Conservation (phyloP, 129 eudicot genomes). For the Flaveria linearis region DNA sequence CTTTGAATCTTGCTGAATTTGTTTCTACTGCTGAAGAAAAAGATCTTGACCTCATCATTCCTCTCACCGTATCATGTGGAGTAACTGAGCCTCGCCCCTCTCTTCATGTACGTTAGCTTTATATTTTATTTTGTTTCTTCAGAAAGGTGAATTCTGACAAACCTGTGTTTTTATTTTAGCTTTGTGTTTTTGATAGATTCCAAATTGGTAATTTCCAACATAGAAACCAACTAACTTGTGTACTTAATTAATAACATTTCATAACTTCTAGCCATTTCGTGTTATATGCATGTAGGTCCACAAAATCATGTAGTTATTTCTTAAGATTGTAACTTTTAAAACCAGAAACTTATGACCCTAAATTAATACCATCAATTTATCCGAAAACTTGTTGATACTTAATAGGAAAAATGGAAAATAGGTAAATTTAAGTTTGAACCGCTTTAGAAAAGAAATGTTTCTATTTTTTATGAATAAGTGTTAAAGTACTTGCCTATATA, state of each 20-base stretch:
- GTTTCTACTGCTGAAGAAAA: constrained; percentile 59
- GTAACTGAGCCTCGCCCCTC: too few relatives aligned
- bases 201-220: not conserved
- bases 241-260: constrained; percentile 5
- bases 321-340: constrained; percentile 5
- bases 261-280: not conserved
- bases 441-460: not conserved
- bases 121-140: too few relatives aligned
- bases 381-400: not conserved
- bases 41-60: constrained; percentile 61
- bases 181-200: too few relatives aligned
- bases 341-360: constrained; percentile 15
- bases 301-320: not conserved
- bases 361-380: not conserved
- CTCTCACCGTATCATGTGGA: constrained; percentile 49
- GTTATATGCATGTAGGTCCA: constrained; percentile 6
- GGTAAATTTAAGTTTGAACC: not conserved
- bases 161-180: too few relatives aligned
- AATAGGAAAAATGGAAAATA: not conserved
- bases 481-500: too few relatives aligned
- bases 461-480: too few relatives aligned
- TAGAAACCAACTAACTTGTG: not conserved
- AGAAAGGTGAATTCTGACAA: too few relatives aligned
- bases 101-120: too few relatives aligned
- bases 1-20: constrained; percentile 83